A percentile compares a stretch with the other conserved stretches of the same genome.
These are phyloP conservation scores for Neurospora sp. DNA, from an alignment of 2,329 filamentous ascomycete species.

Conservation along the genomic window DNA sequence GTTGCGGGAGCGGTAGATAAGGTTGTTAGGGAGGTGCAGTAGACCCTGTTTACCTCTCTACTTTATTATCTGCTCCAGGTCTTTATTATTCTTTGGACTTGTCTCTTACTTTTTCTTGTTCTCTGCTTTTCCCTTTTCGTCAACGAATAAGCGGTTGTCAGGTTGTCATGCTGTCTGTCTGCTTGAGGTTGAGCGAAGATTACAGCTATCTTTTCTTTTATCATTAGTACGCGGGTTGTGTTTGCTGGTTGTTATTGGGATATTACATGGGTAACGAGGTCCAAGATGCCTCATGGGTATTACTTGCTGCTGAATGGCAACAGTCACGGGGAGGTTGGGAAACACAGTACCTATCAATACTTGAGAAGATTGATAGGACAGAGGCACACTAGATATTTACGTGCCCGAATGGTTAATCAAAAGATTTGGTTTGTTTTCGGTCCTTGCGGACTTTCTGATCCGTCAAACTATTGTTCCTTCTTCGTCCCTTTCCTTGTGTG, in stretches of 20 bases:
- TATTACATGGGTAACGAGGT: not conserved
- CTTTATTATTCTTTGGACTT: not conserved
- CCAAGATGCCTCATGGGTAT: not conserved
- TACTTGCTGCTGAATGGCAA: not conserved
- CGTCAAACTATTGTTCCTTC: not conserved
- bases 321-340: not conserved
- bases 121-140: not conserved
- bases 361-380: not conserved
- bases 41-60: not conserved
- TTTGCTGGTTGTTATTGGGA: not conserved
- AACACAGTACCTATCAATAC: not conserved
- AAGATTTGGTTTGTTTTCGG: not conserved
- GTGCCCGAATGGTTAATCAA: not conserved
- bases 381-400: not conserved
- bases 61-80: not conserved
- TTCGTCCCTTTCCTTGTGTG: not conserved
- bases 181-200: not conserved
- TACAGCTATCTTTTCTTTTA: not conserved
- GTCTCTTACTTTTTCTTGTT: not conserved
- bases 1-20: conserved; percentile 83
- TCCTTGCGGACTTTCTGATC: not conserved
- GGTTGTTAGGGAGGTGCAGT: conserved; percentile 52
- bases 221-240: not conserved
- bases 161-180: not conserved
- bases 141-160: not conserved